Evolutionary conservation across 352 stramenopile genomes (phyloP).

Genomic region (Phytopythium litorale): DNA sequence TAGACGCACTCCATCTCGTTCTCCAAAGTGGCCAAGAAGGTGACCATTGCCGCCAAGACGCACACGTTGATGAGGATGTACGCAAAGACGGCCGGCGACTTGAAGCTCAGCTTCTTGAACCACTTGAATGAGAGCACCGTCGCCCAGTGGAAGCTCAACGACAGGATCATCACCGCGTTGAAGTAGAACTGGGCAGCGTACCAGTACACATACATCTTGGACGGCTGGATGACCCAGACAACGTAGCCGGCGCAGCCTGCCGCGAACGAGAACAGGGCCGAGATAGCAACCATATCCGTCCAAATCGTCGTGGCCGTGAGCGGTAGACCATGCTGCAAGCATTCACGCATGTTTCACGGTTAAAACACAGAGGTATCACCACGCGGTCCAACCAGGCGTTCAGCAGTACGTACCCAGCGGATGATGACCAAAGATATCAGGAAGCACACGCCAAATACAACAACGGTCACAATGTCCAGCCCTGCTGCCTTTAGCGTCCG

Average conservation of each 20-base stretch:
- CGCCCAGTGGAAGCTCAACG: slow-evolving; percentile 86
- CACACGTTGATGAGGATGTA: slow-evolving; percentile 65
- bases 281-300: slow-evolving; percentile 85
- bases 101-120: slow-evolving; percentile 85
- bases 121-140: slow-evolving; percentile 82
- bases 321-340: slow-evolving; percentile 59
- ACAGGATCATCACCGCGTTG: slow-evolving; percentile 84
- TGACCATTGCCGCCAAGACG: slow-evolving; percentile 65
- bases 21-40: slow-evolving; percentile 45
- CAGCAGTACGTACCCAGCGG: slow-evolving; percentile 37
- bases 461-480: slow-evolving; percentile 65
- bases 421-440: slow-evolving; percentile 84
- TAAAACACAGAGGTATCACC: neutral
- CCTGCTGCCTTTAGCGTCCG: slow-evolving; percentile 50
- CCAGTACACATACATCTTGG: slow-evolving; percentile 82
- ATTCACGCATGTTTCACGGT: neutral
- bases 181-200: slow-evolving; percentile 88
- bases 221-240: slow-evolving; percentile 83
- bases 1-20: slow-evolving; percentile 74
- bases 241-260: slow-evolving; percentile 72
- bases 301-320: slow-evolving; percentile 80
- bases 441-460: slow-evolving; percentile 76
- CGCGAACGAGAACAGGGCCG: slow-evolving; percentile 78
- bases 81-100: slow-evolving; percentile 66
- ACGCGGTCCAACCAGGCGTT: neutral